A percentile compares a stretch with the other conserved stretches of the same genome.
Conservation (phyloP, 176 grass and related monocot species). For the Musa acuminata region DNA sequence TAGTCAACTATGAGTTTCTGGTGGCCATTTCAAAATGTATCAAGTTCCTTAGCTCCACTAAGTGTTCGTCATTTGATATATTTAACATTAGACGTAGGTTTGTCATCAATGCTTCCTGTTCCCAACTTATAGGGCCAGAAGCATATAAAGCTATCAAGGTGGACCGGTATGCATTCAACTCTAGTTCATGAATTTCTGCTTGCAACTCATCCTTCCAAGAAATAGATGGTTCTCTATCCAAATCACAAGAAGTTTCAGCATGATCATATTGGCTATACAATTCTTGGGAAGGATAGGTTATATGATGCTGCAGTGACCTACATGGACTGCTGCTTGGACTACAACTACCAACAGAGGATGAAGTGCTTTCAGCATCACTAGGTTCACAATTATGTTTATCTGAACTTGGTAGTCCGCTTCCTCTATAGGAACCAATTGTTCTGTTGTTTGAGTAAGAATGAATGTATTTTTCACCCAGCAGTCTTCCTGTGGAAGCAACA, state of each 20-base stretch:
- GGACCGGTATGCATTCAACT: slow-evolving; percentile 83
- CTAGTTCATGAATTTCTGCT: slow-evolving; percentile 59
- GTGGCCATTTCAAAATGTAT: slow-evolving; percentile 11
- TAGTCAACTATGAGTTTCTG: background rate
- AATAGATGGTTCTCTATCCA: slow-evolving; percentile 35
- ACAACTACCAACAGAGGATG: slow-evolving; percentile 82
- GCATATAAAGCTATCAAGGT: slow-evolving; percentile 70
- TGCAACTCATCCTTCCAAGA: slow-evolving; percentile 19
- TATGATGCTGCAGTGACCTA: slow-evolving; percentile 13
- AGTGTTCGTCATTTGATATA: slow-evolving; percentile 92
- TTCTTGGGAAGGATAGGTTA: slow-evolving; percentile 12
- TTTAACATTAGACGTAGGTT: slow-evolving; percentile 84
- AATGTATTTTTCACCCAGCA: slow-evolving; percentile 29
- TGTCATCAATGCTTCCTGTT: slow-evolving; percentile 82
- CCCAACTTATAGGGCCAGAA: slow-evolving; percentile 92
- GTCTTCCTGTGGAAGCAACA: slow-evolving; percentile 44
- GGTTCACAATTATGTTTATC: slow-evolving; percentile 7
- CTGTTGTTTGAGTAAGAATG: slow-evolving; percentile 35
- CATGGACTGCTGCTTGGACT: slow-evolving; percentile 34
- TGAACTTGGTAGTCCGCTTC: background rate
- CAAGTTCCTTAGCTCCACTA: slow-evolving; percentile 69
- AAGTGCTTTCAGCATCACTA: slow-evolving; percentile 42
- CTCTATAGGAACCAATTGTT: slow-evolving; percentile 30
- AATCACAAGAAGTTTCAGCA: slow-evolving; percentile 42
- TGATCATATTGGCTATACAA: slow-evolving; percentile 37